Percentiles rank a stretch among this genome's conserved stretches.
These are phyloP conservation scores for Magnusiomyces fungicola DNA, from an alignment of 1,139 yeast species.

Conservation along the genomic window DNA sequence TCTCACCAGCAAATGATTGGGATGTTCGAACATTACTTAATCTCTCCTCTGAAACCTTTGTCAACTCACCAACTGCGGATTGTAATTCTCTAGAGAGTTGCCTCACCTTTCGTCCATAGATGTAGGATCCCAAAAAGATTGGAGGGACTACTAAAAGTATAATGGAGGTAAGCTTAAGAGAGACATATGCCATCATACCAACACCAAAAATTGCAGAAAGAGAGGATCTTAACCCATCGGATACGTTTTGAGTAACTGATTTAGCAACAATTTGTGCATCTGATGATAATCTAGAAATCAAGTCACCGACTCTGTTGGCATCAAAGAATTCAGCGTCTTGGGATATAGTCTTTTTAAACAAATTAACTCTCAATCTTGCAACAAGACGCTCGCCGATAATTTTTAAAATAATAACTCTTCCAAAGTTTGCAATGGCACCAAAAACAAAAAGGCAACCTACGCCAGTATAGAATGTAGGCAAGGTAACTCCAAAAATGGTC, in stretches of 20 bases:
- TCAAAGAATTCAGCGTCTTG: constrained; percentile 94
- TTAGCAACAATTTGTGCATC: constrained; percentile 88
- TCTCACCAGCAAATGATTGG: constrained; percentile 84
- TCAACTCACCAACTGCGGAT: constrained; percentile 76
- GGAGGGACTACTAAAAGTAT: constrained; percentile 80
- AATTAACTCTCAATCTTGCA: constrained; percentile 67
- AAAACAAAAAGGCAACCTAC: constrained; percentile 51
- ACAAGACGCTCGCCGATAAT: constrained; percentile 81
- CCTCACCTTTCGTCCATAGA: constrained; percentile 75
- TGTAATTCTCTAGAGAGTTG: constrained; percentile 69
- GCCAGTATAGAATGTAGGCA: constrained; percentile 42
- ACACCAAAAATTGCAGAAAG: constrained; percentile 76
- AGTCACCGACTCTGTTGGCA: constrained; percentile 86
- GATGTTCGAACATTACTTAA: constrained; percentile 79
- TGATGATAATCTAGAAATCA: constrained; percentile 77
- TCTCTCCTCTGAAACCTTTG: constrained; percentile 89
- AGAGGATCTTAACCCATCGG: constrained; percentile 80
- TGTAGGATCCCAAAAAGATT: constrained; percentile 60
- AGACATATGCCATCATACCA: constrained; percentile 85
- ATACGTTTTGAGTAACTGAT: constrained; percentile 79
- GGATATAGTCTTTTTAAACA: constrained; percentile 67
- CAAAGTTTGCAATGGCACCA: constrained; percentile 75
- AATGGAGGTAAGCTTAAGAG: constrained; percentile 67
- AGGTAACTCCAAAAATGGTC: constrained; percentile 41
- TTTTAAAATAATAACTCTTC: constrained; percentile 65